These are phyloP conservation scores for Trametes maxima DNA, from an alignment of 768 basidiomycete species.

Conservation along the genomic window DNA sequence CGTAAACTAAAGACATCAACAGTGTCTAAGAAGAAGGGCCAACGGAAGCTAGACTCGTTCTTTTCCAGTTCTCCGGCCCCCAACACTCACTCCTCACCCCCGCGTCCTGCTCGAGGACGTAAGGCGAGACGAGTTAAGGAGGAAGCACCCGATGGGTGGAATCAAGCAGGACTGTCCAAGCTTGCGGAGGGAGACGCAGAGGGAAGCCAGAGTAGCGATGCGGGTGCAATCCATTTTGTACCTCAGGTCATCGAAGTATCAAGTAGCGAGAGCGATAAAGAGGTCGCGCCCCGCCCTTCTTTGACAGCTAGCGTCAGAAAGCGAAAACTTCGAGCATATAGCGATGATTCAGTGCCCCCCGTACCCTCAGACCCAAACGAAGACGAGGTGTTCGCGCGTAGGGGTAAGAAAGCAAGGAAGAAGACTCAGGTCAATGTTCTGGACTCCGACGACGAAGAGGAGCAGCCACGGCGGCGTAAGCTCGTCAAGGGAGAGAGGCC, in stretches of 20 bases:
- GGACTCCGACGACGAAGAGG: slow-evolving; percentile 42
- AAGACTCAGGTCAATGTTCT: slow-evolving; percentile 11
- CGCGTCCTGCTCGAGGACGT: not conserved
- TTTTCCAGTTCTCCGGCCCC: slow-evolving; percentile 35
- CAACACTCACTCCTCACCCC: not conserved
- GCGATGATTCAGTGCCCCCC: slow-evolving; percentile 17
- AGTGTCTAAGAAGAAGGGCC: slow-evolving; percentile 38
- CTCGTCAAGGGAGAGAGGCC: slow-evolving; percentile 47
- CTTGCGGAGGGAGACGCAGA: slow-evolving; percentile 17
- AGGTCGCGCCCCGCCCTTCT: slow-evolving; percentile 28
- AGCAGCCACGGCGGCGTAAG: slow-evolving; percentile 41
- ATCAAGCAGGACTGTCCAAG: not conserved
- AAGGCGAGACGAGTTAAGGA: not conserved
- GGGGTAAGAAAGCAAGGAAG: slow-evolving; percentile 27
- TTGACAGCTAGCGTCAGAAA: slow-evolving; percentile 20
- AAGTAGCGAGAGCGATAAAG: slow-evolving; percentile 28
- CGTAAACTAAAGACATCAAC: slow-evolving; percentile 21
- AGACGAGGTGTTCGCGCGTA: slow-evolving; percentile 22
- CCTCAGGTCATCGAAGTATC: slow-evolving; percentile 29
- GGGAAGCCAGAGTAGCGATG: slow-evolving; percentile 43
- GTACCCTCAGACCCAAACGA: not conserved
- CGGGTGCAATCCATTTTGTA: slow-evolving; percentile 56
- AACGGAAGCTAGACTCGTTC: slow-evolving; percentile 46
- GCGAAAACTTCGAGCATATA: slow-evolving; percentile 21
- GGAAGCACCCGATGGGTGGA: not conserved